These are phyloP conservation scores for Cladobotryum protrusum DNA, from an alignment of 2,329 filamentous ascomycete genomes.

Conservation along the genomic window DNA sequence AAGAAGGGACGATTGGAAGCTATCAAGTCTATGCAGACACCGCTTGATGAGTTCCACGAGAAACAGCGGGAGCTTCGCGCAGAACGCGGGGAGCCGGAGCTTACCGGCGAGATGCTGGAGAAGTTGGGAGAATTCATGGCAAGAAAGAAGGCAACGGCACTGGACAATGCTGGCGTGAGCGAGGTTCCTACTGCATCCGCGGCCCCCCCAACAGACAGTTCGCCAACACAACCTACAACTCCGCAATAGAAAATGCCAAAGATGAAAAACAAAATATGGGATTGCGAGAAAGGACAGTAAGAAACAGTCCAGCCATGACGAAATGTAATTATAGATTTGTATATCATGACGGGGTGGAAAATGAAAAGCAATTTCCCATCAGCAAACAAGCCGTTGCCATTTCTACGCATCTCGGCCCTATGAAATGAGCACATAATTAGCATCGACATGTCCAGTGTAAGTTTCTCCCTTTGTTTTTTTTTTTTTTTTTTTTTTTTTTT, in stretches of 20 bases:
- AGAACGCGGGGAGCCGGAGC: constrained; percentile 47
- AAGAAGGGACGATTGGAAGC: constrained; percentile 30
- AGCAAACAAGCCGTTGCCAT: background rate
- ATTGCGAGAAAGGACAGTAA: background rate
- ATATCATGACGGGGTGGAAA: constrained; percentile 19
- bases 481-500: no score
- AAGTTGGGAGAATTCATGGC: constrained; percentile 58
- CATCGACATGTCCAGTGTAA: no score
- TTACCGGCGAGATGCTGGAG: constrained; percentile 54
- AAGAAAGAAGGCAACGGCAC: constrained; percentile 40
- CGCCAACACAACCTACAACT: constrained; percentile 4
- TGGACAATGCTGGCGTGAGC: constrained; percentile 33
- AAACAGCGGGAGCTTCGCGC: constrained; percentile 46
- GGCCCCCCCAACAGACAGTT: constrained; percentile 8
- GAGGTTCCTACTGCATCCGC: constrained; percentile 22
- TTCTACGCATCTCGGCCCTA: no score
- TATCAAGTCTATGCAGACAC: constrained; percentile 42
- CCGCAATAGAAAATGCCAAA: background rate
- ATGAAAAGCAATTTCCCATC: constrained; percentile 6
- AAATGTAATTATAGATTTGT: constrained; percentile 27
- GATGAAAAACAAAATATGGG: background rate
- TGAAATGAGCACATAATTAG: no score
- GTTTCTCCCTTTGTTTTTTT: no score
- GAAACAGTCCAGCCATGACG: background rate
- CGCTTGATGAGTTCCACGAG: constrained; percentile 54